Evolutionary conservation across 1,284 basidiomycete species (phyloP).

Genomic region (Volvariella volvacea): DNA sequence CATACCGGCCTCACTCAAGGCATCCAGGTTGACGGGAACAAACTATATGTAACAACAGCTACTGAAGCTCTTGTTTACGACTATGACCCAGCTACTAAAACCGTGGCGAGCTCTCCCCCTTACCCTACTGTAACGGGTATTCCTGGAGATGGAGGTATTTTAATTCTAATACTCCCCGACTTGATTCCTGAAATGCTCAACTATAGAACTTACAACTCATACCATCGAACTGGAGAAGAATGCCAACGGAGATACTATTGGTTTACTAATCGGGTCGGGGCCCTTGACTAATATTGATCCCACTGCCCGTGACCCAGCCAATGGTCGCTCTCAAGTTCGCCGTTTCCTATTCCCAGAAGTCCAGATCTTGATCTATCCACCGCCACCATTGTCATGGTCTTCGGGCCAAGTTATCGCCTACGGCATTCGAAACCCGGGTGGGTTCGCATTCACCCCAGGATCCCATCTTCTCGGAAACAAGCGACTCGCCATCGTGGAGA

Average conservation of each 20-base stretch:
- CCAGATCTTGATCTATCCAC: conserved; percentile 10
- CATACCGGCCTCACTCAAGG: conserved; percentile 33
- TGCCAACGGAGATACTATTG: conserved; percentile 10
- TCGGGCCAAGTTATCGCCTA: conserved; percentile 29
- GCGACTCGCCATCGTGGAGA: conserved; percentile 31
- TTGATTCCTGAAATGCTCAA: no score
- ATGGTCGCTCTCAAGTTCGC: conserved; percentile 22
- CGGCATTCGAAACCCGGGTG: conserved; percentile 37
- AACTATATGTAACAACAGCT: conserved; percentile 27
- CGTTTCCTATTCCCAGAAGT: conserved; percentile 18
- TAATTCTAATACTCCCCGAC: background rate
- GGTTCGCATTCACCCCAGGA: conserved; percentile 25
- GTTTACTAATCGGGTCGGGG: conserved; percentile 25
- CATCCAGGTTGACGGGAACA: conserved; percentile 27
- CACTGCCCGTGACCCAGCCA: conserved; percentile 29
- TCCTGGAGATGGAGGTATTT: conserved; percentile 32
- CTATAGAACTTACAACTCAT: conserved; percentile 32
- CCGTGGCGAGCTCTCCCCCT: conserved; percentile 11
- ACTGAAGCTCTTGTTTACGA: conserved; percentile 20
- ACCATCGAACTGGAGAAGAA: conserved; percentile 27
- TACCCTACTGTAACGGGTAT: conserved; percentile 23
- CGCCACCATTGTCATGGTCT: conserved; percentile 15
- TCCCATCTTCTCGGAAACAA: no score
- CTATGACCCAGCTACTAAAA: conserved; percentile 21
- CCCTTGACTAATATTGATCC: conserved; percentile 32